Base-by-base conservation (phyloP, 495 filamentous ascomycete species). In the Hyaloscypha hepaticicola region DNA sequence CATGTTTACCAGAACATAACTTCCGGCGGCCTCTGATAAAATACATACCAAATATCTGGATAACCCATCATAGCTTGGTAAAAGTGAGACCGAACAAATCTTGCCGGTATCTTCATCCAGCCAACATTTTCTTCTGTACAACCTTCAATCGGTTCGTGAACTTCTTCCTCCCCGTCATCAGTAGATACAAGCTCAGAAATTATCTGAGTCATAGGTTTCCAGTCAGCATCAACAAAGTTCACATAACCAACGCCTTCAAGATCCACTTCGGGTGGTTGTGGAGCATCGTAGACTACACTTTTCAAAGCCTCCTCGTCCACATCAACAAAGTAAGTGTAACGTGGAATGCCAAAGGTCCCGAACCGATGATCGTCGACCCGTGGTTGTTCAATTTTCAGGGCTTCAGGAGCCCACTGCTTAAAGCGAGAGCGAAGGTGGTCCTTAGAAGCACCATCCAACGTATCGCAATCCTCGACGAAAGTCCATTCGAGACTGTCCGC, bases 401-500 rank as follows among this genome's bases (percentile, higher is more conserved):
- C 21, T 24, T 58, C 55, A 58, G 24, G 8, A 34, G 55, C 55
- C 67, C 67, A 69, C 5, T 50, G n/a, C 24, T 28, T 48, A 19
- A 69, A 69, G 41, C 50, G 50, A 9, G 51, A 52, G 24, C 67
- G 33, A 51, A 69, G 58, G 16, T 45, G 53, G 41, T 67, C 65
- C 26, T 67, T 67, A 22, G 67, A 67, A 24, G 64, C 64, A 33
- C 67, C 67, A 28, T 69, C 67, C 16, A 58, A 60, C 12, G 55
- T 34, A 21, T 49, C 50, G 9, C 67, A 64, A 38, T 69, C 53
- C 31, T 69, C 65, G 49, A 69, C 58, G 34, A 45, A 27, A 48
- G 67, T 69, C 64, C 49, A 69, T 25, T 33, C 55, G 12, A 58
- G 55, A 26, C 55, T 58, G 12, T 34, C 27, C 26, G 14, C 55